These are phyloP conservation scores for Phaeotremella fagi DNA, from an alignment of 768 basidiomycete genomes.

Conservation along the genomic window DNA sequence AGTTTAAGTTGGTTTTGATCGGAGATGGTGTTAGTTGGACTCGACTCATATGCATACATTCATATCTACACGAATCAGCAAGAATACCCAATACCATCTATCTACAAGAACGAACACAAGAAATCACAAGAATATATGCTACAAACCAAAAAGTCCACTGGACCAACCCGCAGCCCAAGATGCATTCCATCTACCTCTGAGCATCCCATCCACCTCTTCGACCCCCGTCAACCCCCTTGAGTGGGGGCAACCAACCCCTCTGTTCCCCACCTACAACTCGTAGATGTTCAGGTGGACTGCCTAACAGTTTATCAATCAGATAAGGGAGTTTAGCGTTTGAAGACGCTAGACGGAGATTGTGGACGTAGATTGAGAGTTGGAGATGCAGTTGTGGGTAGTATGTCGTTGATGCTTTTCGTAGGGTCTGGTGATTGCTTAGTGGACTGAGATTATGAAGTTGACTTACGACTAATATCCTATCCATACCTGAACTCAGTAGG, in stretches of 20 bases:
- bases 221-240: constrained; percentile 10
- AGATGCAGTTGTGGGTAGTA: constrained; percentile 95
- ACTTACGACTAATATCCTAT: constrained; percentile 79
- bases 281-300: constrained; percentile 65
- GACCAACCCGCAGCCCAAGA: too few relatives aligned
- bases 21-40: too few relatives aligned
- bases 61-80: too few relatives aligned
- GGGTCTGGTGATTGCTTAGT: constrained; percentile 58
- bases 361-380: constrained; percentile 83
- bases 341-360: constrained; percentile 60
- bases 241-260: neutral
- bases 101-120: too few relatives aligned
- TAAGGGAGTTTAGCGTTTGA: constrained; percentile 67
- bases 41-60: too few relatives aligned
- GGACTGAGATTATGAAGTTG: neutral
- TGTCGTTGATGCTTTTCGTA: constrained; percentile 87
- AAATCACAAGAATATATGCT: too few relatives aligned
- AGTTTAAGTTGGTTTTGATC: too few relatives aligned
- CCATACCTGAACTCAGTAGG: constrained; percentile 84
- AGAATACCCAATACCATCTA: too few relatives aligned
- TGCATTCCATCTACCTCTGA: neutral
- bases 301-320: constrained; percentile 71
- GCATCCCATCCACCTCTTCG: constrained; percentile 19
- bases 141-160: too few relatives aligned
- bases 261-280: constrained; percentile 33